Evolutionary conservation across 164 flowering plant genomes (phyloP), one percentile per base, ranked within the genome.

Genomic region (Tetracentron sinense): DNA sequence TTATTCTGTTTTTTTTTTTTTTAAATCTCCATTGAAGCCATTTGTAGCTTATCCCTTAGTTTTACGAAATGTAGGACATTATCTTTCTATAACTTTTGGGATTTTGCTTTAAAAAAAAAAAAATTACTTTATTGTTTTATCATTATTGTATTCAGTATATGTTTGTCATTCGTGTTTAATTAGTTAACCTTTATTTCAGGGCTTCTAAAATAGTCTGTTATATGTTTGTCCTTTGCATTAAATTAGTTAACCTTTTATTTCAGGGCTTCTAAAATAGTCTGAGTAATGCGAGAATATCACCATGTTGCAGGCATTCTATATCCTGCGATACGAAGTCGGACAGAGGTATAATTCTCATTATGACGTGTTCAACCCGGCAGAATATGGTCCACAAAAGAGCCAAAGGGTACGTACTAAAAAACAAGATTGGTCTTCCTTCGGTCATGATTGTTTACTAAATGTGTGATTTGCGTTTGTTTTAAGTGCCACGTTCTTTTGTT

Each of bases 381-480:
- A 89, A 71, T 94, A 94, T 74, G 97, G 99, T 17, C 96, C 97
- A 31, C 97, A 91, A 64, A 86, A 84, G 83, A 86, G 94, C 82
- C 96, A 94, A 65, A 79, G 97, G 90, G 97, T 94, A 94, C 8
- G 49, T 42, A 56, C 56, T 67, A 52, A 44, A 47, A 29, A 15
- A 28, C 53, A 27, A 29, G 30, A 35, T 60, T 26, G n/a, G n/a
- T n/a, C n/a, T n/a, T n/a, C n/a, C n/a, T n/a, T n/a, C n/a, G n/a
- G n/a, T n/a, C n/a, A n/a, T n/a, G n/a, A n/a, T n/a, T n/a, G n/a
- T n/a, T n/a, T n/a, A n/a, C n/a, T n/a, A n/a, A n/a, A n/a, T n/a
- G n/a, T n/a, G n/a, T n/a, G n/a, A n/a, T n/a, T n/a, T n/a, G n/a
- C n/a, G n/a, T n/a, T n/a, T n/a, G n/a, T n/a, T n/a, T n/a, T n/a